A percentile compares a stretch with the other conserved stretches of the same genome.
Conservation (phyloP, 2,329 filamentous ascomycete species). For the Zymoseptoria crescenta region DNA sequence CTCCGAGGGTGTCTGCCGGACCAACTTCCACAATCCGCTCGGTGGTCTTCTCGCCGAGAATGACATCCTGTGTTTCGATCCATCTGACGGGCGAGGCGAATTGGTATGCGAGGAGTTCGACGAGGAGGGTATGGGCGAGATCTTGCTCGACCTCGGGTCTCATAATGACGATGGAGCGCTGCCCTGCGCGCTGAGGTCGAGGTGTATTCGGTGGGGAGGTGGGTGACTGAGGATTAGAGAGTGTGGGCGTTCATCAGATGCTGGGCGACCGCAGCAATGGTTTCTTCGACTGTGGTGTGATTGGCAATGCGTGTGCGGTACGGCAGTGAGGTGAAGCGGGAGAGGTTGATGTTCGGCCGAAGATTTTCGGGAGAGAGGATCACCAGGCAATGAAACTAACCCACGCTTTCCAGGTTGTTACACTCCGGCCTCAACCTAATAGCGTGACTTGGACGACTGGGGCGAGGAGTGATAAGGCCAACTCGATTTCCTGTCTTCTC, state of each 20-base stretch:
- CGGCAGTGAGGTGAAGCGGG: conserved; percentile 1
- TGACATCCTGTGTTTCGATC: conserved; percentile 99
- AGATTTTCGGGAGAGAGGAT: conserved; percentile 7
- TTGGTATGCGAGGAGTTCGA: conserved; percentile 98
- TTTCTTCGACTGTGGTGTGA: conserved; percentile 1
- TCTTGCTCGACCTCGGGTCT: conserved; percentile 99
- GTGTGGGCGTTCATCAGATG: conserved; percentile 11
- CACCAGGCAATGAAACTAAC: not conserved
- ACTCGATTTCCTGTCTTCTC: not conserved
- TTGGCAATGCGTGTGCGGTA: conserved; percentile 1
- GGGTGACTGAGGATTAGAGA: conserved; percentile 10
- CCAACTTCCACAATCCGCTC: conserved; percentile 97
- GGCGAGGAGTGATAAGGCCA: not conserved
- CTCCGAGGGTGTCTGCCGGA: conserved; percentile 90
- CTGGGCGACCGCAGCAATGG: conserved; percentile 5
- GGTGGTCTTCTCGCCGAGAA: conserved; percentile 89
- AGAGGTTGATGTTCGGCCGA: conserved; percentile 1
- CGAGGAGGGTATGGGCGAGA: conserved; percentile 93
- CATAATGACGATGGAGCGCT: conserved; percentile 48
- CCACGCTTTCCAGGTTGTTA: not conserved
- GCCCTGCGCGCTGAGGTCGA: conserved; percentile 2
- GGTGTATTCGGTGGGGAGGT: conserved; percentile 7
- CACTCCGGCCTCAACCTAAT: not conserved
- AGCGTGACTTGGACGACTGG: not conserved
- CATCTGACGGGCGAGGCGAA: conserved; percentile 98